Conservation (phyloP, 1,139 yeast species). For the Hyphopichia khmerensis region DNA sequence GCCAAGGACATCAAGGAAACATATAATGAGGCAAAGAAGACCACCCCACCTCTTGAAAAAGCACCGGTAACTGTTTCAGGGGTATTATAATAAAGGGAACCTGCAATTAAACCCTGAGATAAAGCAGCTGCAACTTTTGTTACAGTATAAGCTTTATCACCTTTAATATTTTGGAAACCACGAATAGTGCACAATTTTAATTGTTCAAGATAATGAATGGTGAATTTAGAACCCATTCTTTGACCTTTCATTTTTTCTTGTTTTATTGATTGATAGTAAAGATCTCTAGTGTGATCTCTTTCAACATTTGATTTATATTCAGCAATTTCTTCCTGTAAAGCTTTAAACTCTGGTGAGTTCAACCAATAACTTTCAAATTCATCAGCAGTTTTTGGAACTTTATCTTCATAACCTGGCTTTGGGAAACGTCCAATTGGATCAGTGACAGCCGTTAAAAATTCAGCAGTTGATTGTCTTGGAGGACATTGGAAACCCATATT, state of each 20-base stretch:
- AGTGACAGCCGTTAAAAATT: slow-evolving; percentile 60
- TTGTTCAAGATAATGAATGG: slow-evolving; percentile 35
- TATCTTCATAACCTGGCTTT: slow-evolving; percentile 44
- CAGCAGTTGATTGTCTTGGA: slow-evolving; percentile 60
- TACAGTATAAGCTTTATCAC: slow-evolving; percentile 30
- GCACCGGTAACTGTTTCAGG: slow-evolving; percentile 47
- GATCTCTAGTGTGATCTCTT: slow-evolving; percentile 8
- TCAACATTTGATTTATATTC: slow-evolving; percentile 10
- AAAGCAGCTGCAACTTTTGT: slow-evolving; percentile 25
- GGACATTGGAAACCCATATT: slow-evolving; percentile 52
- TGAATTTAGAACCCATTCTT: slow-evolving; percentile 28
- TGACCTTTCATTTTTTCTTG: slow-evolving; percentile 29
- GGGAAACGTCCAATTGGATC: slow-evolving; percentile 69
- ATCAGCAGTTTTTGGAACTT: slow-evolving; percentile 24
- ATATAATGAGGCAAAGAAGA: slow-evolving; percentile 57
- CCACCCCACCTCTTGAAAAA: slow-evolving; percentile 56
- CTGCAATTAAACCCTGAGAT: slow-evolving; percentile 32
- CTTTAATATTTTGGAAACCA: slow-evolving; percentile 24
- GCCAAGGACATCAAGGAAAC: slow-evolving; percentile 58
- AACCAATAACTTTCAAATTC: slow-evolving; percentile 28
- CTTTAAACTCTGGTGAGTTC: slow-evolving; percentile 17
- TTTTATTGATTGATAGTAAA: slow-evolving; percentile 20
- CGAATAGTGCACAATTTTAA: slow-evolving; percentile 26
- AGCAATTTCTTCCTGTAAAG: slow-evolving; percentile 18
- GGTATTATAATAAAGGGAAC: slow-evolving; percentile 52